Base-by-base conservation (phyloP, 371 early-diverging fungal genomes). In the Rhizomucor miehei region DNA sequence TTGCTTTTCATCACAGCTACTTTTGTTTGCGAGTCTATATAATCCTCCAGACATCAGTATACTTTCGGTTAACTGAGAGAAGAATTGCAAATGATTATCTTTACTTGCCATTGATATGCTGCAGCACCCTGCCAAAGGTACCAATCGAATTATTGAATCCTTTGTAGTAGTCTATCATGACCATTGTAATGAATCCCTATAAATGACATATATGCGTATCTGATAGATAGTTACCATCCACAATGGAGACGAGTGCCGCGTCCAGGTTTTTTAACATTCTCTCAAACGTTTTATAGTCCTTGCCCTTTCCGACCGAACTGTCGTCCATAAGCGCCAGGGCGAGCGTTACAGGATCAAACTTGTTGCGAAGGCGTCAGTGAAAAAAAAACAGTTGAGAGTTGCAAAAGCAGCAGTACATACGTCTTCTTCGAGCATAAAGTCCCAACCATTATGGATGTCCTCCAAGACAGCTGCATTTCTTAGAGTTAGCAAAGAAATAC, bases 101-200 rank as follows among this genome's bases (percentile, higher is more conserved):
- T 51, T 47, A 9, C 34, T 52, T 74, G 82, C 88, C 91, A 37
- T 87, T 76, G 60, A 96, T 90, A 48, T 86, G 88, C 51, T 92
- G 94, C 29, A 92, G 81, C 11, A 95, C 91, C 13, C 88, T 88
- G 51, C 94, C 91, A 65, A 94, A 97, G 1, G 93, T 92, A 62
- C 94, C 86, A 59, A 95, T 95, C 1, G 94, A 89, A 36, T 80
- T 84, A 63, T 94, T 95, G 66, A 97, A 97, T 14, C 94, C 91
- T 47, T 86, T 85, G 61, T 95, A 93, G 63, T 94, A 93, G 51
- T 94, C 96, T 92, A 68, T 12, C 44, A 3, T 21, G 14, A 10
- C 24, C 23, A 5, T 3, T 21, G n/a, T 25, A 48, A 5, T 14
- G 2, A 3, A 4, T 48, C 21, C 11, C 2, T 48, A 23, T 10